Evolutionary conservation across 2,329 filamentous ascomycete genomes (phyloP).

Genomic region (Diaporthe sp.): DNA sequence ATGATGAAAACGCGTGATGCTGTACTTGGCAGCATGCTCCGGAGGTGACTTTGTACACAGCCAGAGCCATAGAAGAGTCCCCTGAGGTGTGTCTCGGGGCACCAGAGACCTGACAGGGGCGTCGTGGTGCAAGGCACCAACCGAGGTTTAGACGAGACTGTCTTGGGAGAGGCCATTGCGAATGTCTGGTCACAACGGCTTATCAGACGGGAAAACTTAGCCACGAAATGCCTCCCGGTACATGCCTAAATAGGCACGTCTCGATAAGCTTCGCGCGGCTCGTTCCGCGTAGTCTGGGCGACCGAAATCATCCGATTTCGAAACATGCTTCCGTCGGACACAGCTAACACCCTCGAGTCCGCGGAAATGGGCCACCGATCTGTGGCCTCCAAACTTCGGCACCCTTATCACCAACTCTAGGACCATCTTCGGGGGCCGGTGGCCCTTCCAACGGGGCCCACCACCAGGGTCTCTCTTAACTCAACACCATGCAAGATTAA

Average conservation of each 20-base stretch:
- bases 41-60: constrained; percentile 5
- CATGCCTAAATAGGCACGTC: not conserved
- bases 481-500: not conserved
- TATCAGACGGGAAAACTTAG: not conserved
- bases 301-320: not conserved
- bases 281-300: not conserved
- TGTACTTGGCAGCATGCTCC: constrained; percentile 8
- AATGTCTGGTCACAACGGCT: not conserved
- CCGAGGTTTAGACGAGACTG: not conserved
- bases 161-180: not conserved
- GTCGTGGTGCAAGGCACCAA: constrained; percentile 10
- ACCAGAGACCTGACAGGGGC: constrained; percentile 1
- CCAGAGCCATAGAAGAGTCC: constrained; percentile 2
- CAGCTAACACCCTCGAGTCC: not conserved
- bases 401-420: constrained; percentile 16
- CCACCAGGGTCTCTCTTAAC: too few species aligned
- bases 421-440: constrained; percentile 1
- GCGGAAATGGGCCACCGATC: constrained; percentile 27
- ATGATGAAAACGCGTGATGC: constrained; percentile 2
- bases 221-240: not conserved
- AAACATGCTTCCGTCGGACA: not conserved
- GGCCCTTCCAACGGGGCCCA: not conserved
- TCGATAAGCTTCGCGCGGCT: constrained; percentile 17
- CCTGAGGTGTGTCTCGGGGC: constrained; percentile 5
- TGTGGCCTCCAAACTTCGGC: not conserved